Evolutionary conservation across 2,329 filamentous ascomycete species (phyloP).

Genomic region (Cytospora piceae): DNA sequence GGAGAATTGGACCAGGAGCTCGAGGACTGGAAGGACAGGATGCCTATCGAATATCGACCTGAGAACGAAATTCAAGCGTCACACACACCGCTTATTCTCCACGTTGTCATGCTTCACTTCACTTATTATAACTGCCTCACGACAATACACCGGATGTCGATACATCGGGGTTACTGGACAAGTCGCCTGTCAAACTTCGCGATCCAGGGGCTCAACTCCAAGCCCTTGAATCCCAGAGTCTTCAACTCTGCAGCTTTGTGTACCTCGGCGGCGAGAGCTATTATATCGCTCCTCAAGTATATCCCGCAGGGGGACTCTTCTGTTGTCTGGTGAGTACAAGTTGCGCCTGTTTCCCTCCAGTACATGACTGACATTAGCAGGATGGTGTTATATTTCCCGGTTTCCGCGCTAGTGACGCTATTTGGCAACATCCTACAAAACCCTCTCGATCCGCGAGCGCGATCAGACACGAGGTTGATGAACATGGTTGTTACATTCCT

Average conservation of each 20-base stretch:
- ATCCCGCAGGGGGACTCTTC: slow-evolving; percentile 93
- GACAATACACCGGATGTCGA: slow-evolving; percentile 97
- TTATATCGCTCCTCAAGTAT: slow-evolving; percentile 92
- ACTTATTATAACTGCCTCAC: slow-evolving; percentile 98
- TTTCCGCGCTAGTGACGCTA: slow-evolving; percentile 89
- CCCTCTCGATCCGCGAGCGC: slow-evolving; percentile 83
- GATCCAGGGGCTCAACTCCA: slow-evolving; percentile 88
- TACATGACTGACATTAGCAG: slow-evolving; percentile 41
- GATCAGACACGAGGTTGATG: slow-evolving; percentile 90
- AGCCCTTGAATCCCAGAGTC: slow-evolving; percentile 88
- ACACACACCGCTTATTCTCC: slow-evolving; percentile 90
- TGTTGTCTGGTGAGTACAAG: slow-evolving; percentile 81
- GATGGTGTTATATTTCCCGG: slow-evolving; percentile 95
- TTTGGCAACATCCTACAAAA: slow-evolving; percentile 98
- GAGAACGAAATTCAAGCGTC: slow-evolving; percentile 94
- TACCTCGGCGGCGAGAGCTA: slow-evolving; percentile 88
- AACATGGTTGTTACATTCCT: slow-evolving; percentile 90
- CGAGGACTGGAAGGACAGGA: slow-evolving; percentile 95
- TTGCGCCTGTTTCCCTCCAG: not conserved
- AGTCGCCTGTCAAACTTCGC: slow-evolving; percentile 93
- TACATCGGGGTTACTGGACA: slow-evolving; percentile 98
- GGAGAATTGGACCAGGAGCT: slow-evolving; percentile 88
- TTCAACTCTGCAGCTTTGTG: slow-evolving; percentile 93
- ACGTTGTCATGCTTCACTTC: slow-evolving; percentile 93
- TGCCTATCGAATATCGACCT: slow-evolving; percentile 94